A percentile compares a stretch with the other conserved stretches of the same genome.
Evolutionary conservation across 2,329 filamentous ascomycete genomes (phyloP).

Genomic region (Zymoseptoria pseudotritici): DNA sequence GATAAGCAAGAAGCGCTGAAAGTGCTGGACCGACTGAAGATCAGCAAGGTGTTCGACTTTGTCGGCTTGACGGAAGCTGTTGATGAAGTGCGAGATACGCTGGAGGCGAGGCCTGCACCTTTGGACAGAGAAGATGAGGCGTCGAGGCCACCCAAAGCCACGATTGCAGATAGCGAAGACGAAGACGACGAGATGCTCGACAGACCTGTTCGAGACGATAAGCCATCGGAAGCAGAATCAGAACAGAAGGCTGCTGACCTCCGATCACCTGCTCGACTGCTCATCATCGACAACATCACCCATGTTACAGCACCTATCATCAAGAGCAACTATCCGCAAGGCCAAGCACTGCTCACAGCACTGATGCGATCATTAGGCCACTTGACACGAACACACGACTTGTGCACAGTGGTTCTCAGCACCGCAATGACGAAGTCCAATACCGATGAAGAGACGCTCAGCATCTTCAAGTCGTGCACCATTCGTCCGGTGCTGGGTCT

Average conservation of each 20-base stretch:
- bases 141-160: slow-evolving; percentile 13
- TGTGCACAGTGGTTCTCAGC: slow-evolving; percentile 29
- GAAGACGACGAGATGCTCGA: slow-evolving; percentile 37
- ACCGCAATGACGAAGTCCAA: slow-evolving; percentile 6
- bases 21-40: slow-evolving; percentile 38
- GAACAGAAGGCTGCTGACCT: neutral
- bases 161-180: slow-evolving; percentile 29
- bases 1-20: slow-evolving; percentile 28
- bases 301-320: slow-evolving; percentile 22
- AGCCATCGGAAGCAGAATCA: neutral
- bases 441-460: slow-evolving; percentile 24
- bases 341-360: slow-evolving; percentile 34
- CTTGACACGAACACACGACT: slow-evolving; percentile 30
- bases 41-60: slow-evolving; percentile 46
- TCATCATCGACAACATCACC: slow-evolving; percentile 25
- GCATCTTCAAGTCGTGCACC: slow-evolving; percentile 35
- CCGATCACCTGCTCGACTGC: slow-evolving; percentile 4
- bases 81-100: slow-evolving; percentile 35
- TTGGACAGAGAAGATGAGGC: neutral
- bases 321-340: slow-evolving; percentile 26
- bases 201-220: neutral
- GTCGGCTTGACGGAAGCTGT: slow-evolving; percentile 42
- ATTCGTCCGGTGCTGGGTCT: slow-evolving; percentile 33
- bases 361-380: slow-evolving; percentile 37
- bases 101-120: slow-evolving; percentile 14